Evolutionary conservation across 495 filamentous ascomycete species (phyloP), one percentile per base, ranked within the genome.

Genomic region (Tuber indicum): DNA sequence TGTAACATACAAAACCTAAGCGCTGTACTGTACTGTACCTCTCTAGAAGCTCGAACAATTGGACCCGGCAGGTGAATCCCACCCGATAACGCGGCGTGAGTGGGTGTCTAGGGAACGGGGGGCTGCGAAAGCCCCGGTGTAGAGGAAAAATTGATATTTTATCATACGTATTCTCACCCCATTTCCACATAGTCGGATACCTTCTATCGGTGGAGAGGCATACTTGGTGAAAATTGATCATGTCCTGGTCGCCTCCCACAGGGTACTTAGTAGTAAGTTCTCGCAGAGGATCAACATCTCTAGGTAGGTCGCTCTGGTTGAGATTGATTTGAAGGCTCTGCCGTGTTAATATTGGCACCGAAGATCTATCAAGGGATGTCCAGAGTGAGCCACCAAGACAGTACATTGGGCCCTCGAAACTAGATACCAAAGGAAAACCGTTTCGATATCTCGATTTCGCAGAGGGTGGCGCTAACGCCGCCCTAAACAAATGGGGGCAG

Each of bases 401-500:
- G 21, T 32, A 14, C 9, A 26, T 62, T 9, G n/a, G n/a, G 1
- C 52, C 32, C 52, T 32, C 23, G 16, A 32, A 62, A 62, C 52
- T 62, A 32, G 52, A 62, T 10, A 14, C 52, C 9, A 32, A 32
- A 9, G 52, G 4, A 10, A 62, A 32, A 21, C 3, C n/a, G 32
- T 62, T 62, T 62, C 52, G 52, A 32, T 62, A 62, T 62, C 52
- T 62, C 52, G 52, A 62, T 26, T 62, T 62, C 52, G 52, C 52
- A 14, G n/a, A 62, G 32, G 52, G 52, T 62, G 52, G 52, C 23
- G 9, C 52, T 26, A 62, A 62, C n/a, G 52, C 52, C n/a, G 52
- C 52, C 52, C 52, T 62, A n/a, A 62, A 62, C n/a, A 62, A 62
- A 62, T 62, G 52, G 52, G 52, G 52, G n/a, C 52, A 62, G 14